phyloP scores from a whole-genome alignment of 2,329 filamentous ascomycete genomes.

The Setomelanomma holmii region DNA sequence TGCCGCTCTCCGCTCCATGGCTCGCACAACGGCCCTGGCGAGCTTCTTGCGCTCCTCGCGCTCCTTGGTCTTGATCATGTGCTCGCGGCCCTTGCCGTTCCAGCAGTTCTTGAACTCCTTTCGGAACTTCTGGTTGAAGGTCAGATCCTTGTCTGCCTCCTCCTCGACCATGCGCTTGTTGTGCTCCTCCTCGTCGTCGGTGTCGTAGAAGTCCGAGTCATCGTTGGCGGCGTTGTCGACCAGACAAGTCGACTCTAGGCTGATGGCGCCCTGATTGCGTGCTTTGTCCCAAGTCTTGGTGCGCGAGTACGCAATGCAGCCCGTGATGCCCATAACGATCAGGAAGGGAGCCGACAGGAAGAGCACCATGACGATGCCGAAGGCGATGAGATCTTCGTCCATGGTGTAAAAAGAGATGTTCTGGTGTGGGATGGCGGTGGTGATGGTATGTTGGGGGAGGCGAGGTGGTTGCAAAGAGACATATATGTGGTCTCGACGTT shows the following conservation, averaged over 20 bases:
- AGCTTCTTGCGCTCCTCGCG: conserved; percentile 41
- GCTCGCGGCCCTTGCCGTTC: conserved; percentile 34
- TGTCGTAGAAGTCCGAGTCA: conserved; percentile 38
- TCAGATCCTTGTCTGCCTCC: conserved; percentile 32
- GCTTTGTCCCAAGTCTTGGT: conserved; percentile 42
- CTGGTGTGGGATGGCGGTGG: background rate
- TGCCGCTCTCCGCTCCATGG: conserved; percentile 35
- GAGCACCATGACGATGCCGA: conserved; percentile 31
- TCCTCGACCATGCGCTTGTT: conserved; percentile 39
- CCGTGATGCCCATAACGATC: conserved; percentile 29
- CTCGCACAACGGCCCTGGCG: conserved; percentile 40
- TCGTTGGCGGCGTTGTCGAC: conserved; percentile 26
- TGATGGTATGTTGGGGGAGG: background rate
- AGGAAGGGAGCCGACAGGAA: conserved; percentile 34
- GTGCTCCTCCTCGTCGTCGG: conserved; percentile 39
- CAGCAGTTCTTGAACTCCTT: conserved; percentile 40
- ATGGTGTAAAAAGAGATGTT: conserved; percentile 14
- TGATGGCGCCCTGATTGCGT: conserved; percentile 30
- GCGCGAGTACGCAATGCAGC: conserved; percentile 36
- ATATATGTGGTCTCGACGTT: background rate
- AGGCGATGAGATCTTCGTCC: conserved; percentile 39
- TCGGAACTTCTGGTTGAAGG: conserved; percentile 39
- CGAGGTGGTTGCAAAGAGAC: background rate
- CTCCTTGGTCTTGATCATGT: conserved; percentile 38
- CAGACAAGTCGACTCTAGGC: conserved; percentile 27